Conservation (phyloP, 179 eudicot species). For the Silene coronaria region DNA sequence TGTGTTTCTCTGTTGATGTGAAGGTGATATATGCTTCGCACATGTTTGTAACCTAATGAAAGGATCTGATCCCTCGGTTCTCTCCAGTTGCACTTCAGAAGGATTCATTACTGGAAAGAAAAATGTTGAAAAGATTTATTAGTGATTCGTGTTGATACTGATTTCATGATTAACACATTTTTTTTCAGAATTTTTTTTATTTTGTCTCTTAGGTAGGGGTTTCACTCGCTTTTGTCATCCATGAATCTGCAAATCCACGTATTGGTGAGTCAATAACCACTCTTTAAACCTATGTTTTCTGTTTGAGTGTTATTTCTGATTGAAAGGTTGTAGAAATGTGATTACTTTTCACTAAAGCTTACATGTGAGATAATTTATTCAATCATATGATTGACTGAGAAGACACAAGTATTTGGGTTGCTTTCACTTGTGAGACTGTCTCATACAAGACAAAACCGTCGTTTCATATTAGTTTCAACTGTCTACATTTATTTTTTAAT, state of each 20-base stretch:
- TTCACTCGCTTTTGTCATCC: constrained; percentile 93
- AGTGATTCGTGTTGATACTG: not conserved
- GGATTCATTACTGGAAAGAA: not conserved
- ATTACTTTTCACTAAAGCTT: not conserved
- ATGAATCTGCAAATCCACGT: constrained; percentile 99
- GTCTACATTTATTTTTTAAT: not conserved
- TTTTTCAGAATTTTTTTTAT: not conserved
- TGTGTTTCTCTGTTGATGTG: not conserved
- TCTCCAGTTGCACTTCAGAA: not conserved
- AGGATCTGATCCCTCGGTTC: not conserved
- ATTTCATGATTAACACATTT: not conserved
- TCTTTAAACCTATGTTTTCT: not conserved
- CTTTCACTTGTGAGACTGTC: not conserved
- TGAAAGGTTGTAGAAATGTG: not conserved
- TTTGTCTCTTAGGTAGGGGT: constrained; percentile 64
- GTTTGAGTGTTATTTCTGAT: not conserved
- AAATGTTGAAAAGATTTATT: not conserved
- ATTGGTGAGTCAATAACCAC: constrained; percentile 52
- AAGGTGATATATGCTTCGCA: not conserved
- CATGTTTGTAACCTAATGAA: constrained; percentile 2
- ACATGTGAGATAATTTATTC: not conserved
- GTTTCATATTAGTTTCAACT: not conserved
- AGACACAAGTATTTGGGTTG: not conserved
- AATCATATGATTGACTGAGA: not conserved
- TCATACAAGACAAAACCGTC: not conserved